Evolutionary conservation across 1,284 basidiomycete genomes (phyloP), one percentile per base, ranked within the genome.

Genomic region (Fomitiporia mediterranea): DNA sequence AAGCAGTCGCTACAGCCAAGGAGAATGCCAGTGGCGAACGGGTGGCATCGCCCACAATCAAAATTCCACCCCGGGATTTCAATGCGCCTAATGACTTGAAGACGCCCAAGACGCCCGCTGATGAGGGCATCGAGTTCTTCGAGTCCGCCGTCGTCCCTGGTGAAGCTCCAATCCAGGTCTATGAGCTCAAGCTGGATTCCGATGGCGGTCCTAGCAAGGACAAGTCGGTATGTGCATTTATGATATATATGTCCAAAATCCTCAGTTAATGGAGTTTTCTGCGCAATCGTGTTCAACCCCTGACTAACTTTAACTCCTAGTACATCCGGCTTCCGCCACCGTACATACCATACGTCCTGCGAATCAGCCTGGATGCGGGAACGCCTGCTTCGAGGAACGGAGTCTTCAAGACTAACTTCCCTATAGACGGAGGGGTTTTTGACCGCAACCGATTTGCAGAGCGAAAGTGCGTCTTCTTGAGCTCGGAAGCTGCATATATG

Each of bases 241-340:
- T n/a, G n/a, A n/a, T n/a, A n/a, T n/a, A n/a, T n/a, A n/a, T n/a
- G n/a, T n/a, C n/a, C n/a, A n/a, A n/a, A n/a, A n/a, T n/a, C n/a
- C n/a, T n/a, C n/a, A n/a, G n/a, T n/a, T n/a, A n/a, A n/a, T n/a
- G n/a, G n/a, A n/a, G n/a, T n/a, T n/a, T n/a, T n/a, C n/a, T n/a
- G n/a, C n/a, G n/a, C n/a, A n/a, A n/a, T n/a, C n/a, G n/a, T n/a
- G n/a, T n/a, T n/a, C n/a, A n/a, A n/a, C n/a, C n/a, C n/a, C n/a
- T n/a, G n/a, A n/a, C n/a, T n/a, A n/a, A n/a, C n/a, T n/a, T n/a
- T n/a, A n/a, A n/a, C n/a, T 34, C 38, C 21, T 67, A 98, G 95
- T 97, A 97, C 69, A 88, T 95, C 65, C 92, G 95, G 51, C 83
- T 98, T 25, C 94, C 94, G 6, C 91, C 95, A 9, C 91, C 94